Evolutionary conservation across 2,329 filamentous ascomycete genomes (phyloP).

Genomic region (Tolypocladium tropicale): DNA sequence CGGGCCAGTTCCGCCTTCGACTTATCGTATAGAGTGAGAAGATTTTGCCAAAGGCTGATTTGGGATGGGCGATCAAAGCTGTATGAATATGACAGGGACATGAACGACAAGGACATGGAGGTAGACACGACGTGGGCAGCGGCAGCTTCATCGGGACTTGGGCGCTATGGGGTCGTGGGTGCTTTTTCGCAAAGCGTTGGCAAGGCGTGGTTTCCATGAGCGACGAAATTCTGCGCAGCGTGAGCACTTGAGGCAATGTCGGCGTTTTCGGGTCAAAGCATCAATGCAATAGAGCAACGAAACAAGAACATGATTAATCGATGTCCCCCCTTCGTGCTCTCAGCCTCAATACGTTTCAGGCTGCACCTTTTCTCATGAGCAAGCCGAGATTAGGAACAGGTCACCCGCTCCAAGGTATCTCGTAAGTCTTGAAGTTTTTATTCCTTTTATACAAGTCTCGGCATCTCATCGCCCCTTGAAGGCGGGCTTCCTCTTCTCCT

Average conservation of each 20-base stretch:
- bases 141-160: background rate
- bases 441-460: background rate
- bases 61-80: background rate
- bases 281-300: background rate
- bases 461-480: constrained; percentile 41
- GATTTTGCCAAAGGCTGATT: background rate
- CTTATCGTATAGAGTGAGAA: constrained; percentile 2
- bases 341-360: background rate
- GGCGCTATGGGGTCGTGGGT: background rate
- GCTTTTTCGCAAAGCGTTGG: background rate
- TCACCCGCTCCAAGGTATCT: background rate
- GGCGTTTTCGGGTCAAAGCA: background rate
- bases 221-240: background rate
- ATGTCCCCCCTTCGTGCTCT: background rate
- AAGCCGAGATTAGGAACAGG: background rate
- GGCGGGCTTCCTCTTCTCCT: constrained; percentile 49
- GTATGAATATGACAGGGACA: no score
- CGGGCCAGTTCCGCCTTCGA: background rate
- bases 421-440: background rate
- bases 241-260: background rate
- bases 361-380: background rate
- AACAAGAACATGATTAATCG: background rate
- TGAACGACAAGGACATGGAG: no score
- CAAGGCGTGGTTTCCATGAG: background rate
- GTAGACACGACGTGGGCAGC: background rate